Evolutionary conservation across 768 basidiomycete species (phyloP).

Genomic region (Rhodotorula taiwanensis): DNA sequence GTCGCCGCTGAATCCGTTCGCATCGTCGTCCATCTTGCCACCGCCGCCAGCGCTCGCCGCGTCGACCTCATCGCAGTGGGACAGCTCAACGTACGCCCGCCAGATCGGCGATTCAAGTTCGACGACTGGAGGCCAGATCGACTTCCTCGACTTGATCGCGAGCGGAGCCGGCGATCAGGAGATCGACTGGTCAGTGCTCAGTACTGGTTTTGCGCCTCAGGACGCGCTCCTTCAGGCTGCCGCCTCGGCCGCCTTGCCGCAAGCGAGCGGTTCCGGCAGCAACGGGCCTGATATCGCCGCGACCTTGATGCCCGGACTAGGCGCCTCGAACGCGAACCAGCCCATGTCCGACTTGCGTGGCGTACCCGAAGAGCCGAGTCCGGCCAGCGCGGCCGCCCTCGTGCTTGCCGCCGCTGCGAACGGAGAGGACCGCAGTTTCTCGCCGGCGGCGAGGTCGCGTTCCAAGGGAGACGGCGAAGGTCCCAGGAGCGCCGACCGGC

Average conservation of each 20-base stretch:
- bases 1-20: conserved; percentile 27
- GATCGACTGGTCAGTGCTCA: conserved; percentile 33
- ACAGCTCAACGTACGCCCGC: conserved; percentile 25
- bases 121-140: conserved; percentile 7
- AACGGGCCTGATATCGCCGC: not conserved
- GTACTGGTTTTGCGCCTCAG: conserved; percentile 3
- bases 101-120: conserved; percentile 10
- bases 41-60: not conserved
- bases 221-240: not conserved
- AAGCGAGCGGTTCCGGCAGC: not conserved
- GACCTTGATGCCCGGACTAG: not conserved
- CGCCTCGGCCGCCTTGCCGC: too few relatives aligned
- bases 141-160: conserved; percentile 34
- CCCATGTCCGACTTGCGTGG: conserved; percentile 24
- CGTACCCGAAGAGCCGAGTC: conserved; percentile 2
- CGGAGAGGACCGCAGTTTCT: conserved; percentile 9
- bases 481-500: not conserved
- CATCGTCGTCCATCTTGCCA: not conserved
- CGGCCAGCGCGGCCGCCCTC: conserved; percentile 2
- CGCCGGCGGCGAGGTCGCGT: not conserved
- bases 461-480: conserved; percentile 10
- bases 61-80: conserved; percentile 17
- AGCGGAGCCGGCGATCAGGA: conserved; percentile 12
- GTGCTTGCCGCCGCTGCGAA: conserved; percentile 1
- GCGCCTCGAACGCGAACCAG: conserved; percentile 7